Evolutionary conservation across 108 stramenopile species (phyloP), one percentile per base, ranked within the genome.

Genomic region (Cyclotella kingstonii): DNA sequence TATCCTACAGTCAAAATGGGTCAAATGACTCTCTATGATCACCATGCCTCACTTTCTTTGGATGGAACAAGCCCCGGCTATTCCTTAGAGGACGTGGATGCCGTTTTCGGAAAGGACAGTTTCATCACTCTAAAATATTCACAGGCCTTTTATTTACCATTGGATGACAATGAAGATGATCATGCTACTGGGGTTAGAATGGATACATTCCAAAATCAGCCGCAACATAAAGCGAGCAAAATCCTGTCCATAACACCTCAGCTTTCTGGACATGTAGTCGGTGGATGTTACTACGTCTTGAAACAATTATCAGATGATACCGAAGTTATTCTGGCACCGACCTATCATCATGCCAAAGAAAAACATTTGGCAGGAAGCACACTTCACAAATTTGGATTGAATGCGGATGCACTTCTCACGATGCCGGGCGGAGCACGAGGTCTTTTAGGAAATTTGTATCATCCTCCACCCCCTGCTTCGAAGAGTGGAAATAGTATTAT

Each of bases 1-100:
- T 88, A 89, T 62, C 97, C 97, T 18, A 93, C 89, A 7, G 81
- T 89, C 36, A 98, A 98, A 79, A 95, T 96, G 94, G 97, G 95
- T 26, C 94, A 95, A 80, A 95, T 98, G 95, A 85, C 88, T 17
- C 67, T 98, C 29, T 98, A 96, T 63, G 97, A 98, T 70, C 83
- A 90, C 39, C 94, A 95, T 62, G 87, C 89, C 5, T 73, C 79
- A 11, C 31, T 86, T 10, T 85, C 76, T 12, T 70, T 90, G 47
- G 94, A 91, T 63, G 89, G 94, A 6, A 66, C 54, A 0, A 28
- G 64, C 48, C 87, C 86, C 2, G 79, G 88, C 7, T 96, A 79
- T 49, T 75, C 90, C 4, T 73, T 97, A 36, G 90, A 89, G 58
- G 90, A 96, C 66, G 81, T 96, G 6, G 97, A 97, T 70, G 73